Evolutionary conservation across 2,329 filamentous ascomycete genomes (phyloP).

Genomic region (Colletotrichum eremochloae): DNA sequence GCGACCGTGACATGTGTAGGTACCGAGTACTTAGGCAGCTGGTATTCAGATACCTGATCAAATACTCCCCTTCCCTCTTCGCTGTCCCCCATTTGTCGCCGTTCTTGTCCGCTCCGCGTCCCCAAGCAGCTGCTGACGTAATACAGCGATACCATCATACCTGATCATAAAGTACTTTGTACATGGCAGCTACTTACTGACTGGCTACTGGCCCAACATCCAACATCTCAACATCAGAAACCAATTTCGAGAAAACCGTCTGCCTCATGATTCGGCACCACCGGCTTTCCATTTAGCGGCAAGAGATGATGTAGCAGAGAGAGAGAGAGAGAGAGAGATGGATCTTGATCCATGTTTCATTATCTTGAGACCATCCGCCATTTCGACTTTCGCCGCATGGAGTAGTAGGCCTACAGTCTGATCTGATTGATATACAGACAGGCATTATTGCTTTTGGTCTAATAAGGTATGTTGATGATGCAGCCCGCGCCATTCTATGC

Average conservation of each 20-base stretch:
- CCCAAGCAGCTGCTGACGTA: background rate
- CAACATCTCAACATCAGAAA: background rate
- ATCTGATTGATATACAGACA: no score
- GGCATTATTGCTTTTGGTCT: background rate
- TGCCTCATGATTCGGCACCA: background rate
- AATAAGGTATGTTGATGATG: conserved; percentile 6
- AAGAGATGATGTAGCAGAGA: background rate
- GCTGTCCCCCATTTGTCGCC: no score
- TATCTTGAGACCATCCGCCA: background rate
- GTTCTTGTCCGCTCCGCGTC: background rate
- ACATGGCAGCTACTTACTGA: background rate
- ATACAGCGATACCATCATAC: background rate
- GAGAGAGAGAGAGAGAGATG: no score
- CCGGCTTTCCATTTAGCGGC: no score
- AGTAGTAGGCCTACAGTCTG: background rate
- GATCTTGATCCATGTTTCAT: no score
- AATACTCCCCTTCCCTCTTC: no score
- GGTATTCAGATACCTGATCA: no score
- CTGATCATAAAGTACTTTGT: background rate
- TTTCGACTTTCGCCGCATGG: background rate
- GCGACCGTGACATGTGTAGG: background rate
- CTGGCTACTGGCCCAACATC: background rate
- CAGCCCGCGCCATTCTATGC: conserved; percentile 12
- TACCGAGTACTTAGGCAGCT: no score
- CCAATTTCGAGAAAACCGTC: background rate